Base-by-base conservation (phyloP, 2,329 filamentous ascomycete species). In the Colletotrichum spinosum region DNA sequence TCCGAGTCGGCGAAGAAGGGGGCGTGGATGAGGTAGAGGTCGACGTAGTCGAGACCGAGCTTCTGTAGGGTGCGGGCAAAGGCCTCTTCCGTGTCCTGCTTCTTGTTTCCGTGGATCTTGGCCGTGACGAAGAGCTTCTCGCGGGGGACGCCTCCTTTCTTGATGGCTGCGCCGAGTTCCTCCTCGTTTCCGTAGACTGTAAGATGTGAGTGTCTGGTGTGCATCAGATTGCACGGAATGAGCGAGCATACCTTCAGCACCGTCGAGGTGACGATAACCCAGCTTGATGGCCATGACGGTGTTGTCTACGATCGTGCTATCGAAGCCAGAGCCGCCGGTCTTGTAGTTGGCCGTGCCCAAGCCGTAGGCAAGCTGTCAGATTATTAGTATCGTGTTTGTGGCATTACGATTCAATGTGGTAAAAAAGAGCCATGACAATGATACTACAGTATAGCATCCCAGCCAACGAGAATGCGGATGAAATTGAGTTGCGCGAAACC, bases 251-350 rank as follows among this genome's bases (percentile, higher is more conserved):
- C 89, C 79, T 80, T 94, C 89, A 17, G 92, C 92, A 48, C 91
- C 88, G 75, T 95, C 92, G 3, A 94, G 82, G 72, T 94, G 91
- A 63, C 84, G 83, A 75, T 89, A 94, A 33, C 90, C 91, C n/a
- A 87, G 76, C 59, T 86, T 84, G 71, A 93, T 90, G 38, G 92
- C 91, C 68, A 79, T 83, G 61, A 90, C 85, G 46, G 84, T 83
- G 56, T 79, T 69, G 33, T 81, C 77, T 50, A 84, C 74, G 53
- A 84, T 77, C 6, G 83, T 80, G 60, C 88, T 78, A 69, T 92
- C 88, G 46, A 89, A 78, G 51, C 83, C 78, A 52, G 75, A 81
- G 8, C 82, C 77, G 4, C 74, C 74, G 70, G 86, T 86, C 74
- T 86, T 92, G 77, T 82, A 89, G 33, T 81, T 79, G 48, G 90